Conservation (phyloP, 106 monocot species). For the Dendrobium officinale region DNA sequence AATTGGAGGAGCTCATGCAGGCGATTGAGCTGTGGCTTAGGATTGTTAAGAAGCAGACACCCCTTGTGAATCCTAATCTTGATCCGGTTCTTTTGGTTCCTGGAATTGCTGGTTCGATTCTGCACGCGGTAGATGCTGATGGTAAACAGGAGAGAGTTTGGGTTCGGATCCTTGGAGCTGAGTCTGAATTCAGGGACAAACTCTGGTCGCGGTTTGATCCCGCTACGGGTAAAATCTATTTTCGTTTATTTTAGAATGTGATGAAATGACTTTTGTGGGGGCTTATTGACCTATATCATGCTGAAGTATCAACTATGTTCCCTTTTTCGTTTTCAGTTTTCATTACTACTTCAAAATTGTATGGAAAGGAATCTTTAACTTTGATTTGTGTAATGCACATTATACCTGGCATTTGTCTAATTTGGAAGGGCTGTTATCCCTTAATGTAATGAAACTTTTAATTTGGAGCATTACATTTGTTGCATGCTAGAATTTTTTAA, state of each 20-base stretch:
- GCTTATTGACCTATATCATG: background rate
- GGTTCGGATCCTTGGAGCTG: constrained; percentile 24
- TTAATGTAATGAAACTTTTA: background rate
- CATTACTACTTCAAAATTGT: background rate
- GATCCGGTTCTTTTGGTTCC: constrained; percentile 68
- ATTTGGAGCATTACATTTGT: background rate
- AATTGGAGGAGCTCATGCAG: constrained; percentile 48
- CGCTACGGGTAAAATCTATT: constrained; percentile 30
- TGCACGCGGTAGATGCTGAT: constrained; percentile 38
- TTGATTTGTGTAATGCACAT: background rate
- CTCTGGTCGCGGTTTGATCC: constrained; percentile 68
- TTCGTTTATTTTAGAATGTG: background rate
- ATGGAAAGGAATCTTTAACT: background rate
- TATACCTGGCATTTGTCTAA: too few relatives aligned
- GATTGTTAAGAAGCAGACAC: constrained; percentile 28
- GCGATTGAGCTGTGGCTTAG: constrained; percentile 52
- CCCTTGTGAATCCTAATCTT: constrained; percentile 32
- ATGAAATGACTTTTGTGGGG: background rate
- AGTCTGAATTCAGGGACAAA: constrained; percentile 24
- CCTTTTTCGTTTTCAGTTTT: background rate
- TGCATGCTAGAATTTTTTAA: background rate
- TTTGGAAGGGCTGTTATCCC: background rate
- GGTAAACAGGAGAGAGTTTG: constrained; percentile 42
- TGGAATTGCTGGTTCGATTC: constrained; percentile 58
- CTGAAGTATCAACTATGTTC: background rate